A percentile compares a stretch with the other conserved stretches of the same genome.
Evolutionary conservation across 2,329 filamentous ascomycete genomes (phyloP).

Genomic region (Epicoccum nigrum): DNA sequence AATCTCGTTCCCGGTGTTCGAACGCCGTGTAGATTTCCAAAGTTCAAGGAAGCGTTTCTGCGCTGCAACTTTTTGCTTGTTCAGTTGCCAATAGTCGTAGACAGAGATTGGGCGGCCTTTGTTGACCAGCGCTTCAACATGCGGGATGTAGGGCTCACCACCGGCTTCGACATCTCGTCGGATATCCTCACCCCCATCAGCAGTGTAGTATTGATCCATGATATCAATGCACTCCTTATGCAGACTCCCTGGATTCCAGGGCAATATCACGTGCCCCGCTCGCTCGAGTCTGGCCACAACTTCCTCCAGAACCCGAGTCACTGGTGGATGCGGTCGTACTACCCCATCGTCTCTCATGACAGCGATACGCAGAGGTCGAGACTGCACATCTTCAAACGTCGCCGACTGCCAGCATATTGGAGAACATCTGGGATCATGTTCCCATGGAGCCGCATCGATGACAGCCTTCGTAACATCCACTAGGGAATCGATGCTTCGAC

Average conservation of each 20-base stretch:
- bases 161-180: constrained; percentile 59
- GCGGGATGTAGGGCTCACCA: constrained; percentile 60
- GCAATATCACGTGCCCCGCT: constrained; percentile 61
- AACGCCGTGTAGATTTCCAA: constrained; percentile 58
- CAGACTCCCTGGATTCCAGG: constrained; percentile 57
- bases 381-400: constrained; percentile 50
- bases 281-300: constrained; percentile 48
- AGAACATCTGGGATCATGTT: constrained; percentile 59
- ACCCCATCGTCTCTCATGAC: constrained; percentile 60
- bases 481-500: constrained; percentile 59
- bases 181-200: constrained; percentile 69
- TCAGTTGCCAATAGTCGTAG: constrained; percentile 73
- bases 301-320: constrained; percentile 54
- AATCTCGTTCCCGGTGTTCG: constrained; percentile 53
- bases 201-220: constrained; percentile 68
- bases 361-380: constrained; percentile 57
- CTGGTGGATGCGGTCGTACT: constrained; percentile 61
- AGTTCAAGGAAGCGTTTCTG: constrained; percentile 65
- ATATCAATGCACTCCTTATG: constrained; percentile 63
- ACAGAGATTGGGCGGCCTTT: constrained; percentile 55
- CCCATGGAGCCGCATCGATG: constrained; percentile 58
- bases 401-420: constrained; percentile 62
- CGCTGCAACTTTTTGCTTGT: constrained; percentile 60
- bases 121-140: constrained; percentile 63
- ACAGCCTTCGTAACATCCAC: constrained; percentile 57